Evolutionary conservation across 257 asterid species (phyloP).

Genomic region (Scutellaria minor): DNA sequence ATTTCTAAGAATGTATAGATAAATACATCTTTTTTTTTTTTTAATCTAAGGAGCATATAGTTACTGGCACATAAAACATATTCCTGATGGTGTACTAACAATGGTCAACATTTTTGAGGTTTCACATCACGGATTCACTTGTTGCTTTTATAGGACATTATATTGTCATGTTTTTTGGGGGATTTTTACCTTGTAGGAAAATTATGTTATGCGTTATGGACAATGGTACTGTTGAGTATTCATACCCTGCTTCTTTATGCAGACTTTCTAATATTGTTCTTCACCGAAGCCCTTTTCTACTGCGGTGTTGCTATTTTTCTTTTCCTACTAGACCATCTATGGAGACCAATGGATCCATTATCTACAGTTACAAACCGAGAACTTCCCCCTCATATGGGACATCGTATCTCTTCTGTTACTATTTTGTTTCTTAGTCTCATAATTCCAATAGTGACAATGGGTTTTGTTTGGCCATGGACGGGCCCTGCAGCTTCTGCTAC

Average conservation of each 20-base stretch:
- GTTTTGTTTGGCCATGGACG: conserved; percentile 99
- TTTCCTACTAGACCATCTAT: conserved; percentile 63
- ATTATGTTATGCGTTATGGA: too few relatives aligned
- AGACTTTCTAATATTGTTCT: conserved; percentile 94
- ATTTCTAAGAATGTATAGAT: too few relatives aligned
- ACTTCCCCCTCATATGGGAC: conserved; percentile 55
- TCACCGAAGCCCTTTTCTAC: conserved; percentile 96
- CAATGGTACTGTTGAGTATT: too few relatives aligned
- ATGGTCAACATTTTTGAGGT: too few relatives aligned
- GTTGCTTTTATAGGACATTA: neutral
- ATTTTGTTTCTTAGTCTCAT: conserved; percentile 76
- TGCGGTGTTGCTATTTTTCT: conserved; percentile 86
- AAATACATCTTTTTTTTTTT: too few relatives aligned
- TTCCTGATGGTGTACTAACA: too few relatives aligned
- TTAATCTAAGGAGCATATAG: too few relatives aligned
- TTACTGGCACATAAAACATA: too few relatives aligned
- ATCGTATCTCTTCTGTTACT: conserved; percentile 75
- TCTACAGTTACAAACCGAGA: conserved; percentile 43
- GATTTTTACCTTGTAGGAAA: too few relatives aligned
- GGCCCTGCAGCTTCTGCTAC: conserved; percentile 99
- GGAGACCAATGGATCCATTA: conserved; percentile 54
- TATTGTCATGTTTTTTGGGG: neutral
- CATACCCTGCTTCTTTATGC: conserved; percentile 38
- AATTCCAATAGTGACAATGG: conserved; percentile 93
- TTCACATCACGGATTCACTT: neutral